Percentiles rank a stretch among this genome's conserved stretches.
Evolutionary conservation across 768 basidiomycete species (phyloP).

Genomic region (Myochromella boudieri): DNA sequence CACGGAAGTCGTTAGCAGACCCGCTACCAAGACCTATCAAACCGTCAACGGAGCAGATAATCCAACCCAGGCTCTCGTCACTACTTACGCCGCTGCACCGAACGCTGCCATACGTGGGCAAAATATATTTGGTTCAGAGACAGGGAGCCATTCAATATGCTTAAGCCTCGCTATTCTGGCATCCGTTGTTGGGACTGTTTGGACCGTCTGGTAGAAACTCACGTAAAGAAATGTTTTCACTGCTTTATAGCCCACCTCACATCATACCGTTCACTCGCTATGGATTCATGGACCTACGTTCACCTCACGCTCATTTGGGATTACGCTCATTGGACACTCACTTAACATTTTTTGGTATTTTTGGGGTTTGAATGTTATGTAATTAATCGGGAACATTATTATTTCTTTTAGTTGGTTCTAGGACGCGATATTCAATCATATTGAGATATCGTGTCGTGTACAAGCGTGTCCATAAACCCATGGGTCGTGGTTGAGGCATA

Average conservation of each 20-base stretch:
- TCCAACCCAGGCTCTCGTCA: constrained; percentile 34
- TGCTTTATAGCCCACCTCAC: background rate
- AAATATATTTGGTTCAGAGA: constrained; percentile 13
- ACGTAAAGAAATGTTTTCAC: background rate
- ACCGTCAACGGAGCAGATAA: constrained; percentile 36
- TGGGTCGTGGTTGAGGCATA: too few species aligned
- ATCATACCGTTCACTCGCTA: background rate
- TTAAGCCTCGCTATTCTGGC: constrained; percentile 13
- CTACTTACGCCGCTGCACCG: constrained; percentile 28
- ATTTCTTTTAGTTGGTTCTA: too few species aligned
- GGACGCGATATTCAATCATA: too few species aligned
- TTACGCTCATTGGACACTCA: background rate
- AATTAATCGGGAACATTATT: background rate
- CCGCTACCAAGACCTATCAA: constrained; percentile 26
- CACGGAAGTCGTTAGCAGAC: constrained; percentile 30
- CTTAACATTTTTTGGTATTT: background rate
- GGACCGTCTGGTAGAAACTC: constrained; percentile 18
- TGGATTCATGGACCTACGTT: background rate
- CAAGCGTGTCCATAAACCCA: too few species aligned
- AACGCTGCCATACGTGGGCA: constrained; percentile 17
- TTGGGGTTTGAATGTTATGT: background rate
- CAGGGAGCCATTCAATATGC: constrained; percentile 4
- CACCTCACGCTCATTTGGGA: background rate
- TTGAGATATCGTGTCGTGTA: too few species aligned
- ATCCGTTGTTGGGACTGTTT: constrained; percentile 15